Percentiles rank a stretch among this genome's conserved stretches.
phyloP scores from a whole-genome alignment of 2,329 filamentous ascomycete genomes.

The Septoria petroselini region DNA sequence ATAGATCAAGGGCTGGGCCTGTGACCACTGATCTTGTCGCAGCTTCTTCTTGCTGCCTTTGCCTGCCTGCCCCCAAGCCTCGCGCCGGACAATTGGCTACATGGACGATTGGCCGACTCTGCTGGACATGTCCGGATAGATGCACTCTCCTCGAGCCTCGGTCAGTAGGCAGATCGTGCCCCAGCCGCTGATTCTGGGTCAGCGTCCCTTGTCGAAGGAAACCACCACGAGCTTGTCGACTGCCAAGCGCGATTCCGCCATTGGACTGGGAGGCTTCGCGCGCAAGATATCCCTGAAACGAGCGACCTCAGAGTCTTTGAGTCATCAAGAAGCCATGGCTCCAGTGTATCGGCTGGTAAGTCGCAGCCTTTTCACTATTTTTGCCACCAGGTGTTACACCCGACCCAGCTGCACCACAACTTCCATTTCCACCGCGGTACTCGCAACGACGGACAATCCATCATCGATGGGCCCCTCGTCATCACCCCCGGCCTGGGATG shows the following conservation, averaged over 20 bases:
- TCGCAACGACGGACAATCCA: not conserved
- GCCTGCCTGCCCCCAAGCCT: not conserved
- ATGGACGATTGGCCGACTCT: too few relatives aligned
- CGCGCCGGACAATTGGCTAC: slow-evolving; percentile 4
- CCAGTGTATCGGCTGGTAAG: slow-evolving; percentile 30
- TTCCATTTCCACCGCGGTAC: not conserved
- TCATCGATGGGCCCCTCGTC: not conserved
- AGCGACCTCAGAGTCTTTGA: slow-evolving; percentile 4
- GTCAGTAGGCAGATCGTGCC: slow-evolving; percentile 26
- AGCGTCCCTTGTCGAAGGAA: slow-evolving; percentile 22
- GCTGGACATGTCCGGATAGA: slow-evolving; percentile 8
- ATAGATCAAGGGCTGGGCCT: slow-evolving; percentile 3
- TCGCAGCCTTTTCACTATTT: slow-evolving; percentile 8
- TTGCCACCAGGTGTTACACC: not conserved
- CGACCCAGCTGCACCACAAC: not conserved
- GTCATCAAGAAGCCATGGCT: slow-evolving; percentile 24
- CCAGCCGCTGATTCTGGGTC: slow-evolving; percentile 26
- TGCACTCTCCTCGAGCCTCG: slow-evolving; percentile 20
- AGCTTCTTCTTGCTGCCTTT: not conserved
- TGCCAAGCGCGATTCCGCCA: slow-evolving; percentile 26
- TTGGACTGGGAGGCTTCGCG: slow-evolving; percentile 20
- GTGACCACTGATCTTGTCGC: not conserved
- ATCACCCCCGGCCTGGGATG: not conserved
- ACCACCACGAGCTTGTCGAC: slow-evolving; percentile 18
- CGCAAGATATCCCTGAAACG: slow-evolving; percentile 23